phyloP scores from a whole-genome alignment of 176 grass and related monocot genomes.

The Juncus inflexus region DNA sequence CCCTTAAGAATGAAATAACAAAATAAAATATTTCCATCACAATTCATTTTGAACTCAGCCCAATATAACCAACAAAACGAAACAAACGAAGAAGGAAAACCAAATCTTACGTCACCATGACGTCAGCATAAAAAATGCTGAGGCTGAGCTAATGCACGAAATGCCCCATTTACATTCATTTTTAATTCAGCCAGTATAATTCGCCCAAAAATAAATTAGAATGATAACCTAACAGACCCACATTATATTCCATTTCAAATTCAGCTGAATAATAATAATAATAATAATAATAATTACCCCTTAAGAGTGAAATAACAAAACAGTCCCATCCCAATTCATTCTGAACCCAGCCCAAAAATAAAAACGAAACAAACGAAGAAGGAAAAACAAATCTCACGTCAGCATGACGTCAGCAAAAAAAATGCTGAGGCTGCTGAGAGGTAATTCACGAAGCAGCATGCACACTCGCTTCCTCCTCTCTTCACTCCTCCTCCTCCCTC shows the following conservation, averaged over 20 bases:
- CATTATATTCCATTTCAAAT: too few species aligned
- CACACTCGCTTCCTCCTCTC: constrained; percentile 14
- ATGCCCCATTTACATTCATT: too few species aligned
- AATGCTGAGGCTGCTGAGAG: constrained; percentile 18
- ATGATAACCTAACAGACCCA: too few species aligned
- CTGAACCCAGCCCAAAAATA: not conserved
- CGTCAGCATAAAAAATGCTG: constrained; percentile 11
- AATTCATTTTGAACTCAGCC: not conserved
- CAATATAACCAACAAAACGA: too few species aligned
- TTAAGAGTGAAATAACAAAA: too few species aligned
- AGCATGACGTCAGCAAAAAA: not conserved
- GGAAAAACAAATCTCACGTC: not conserved
- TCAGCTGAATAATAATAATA: too few species aligned
- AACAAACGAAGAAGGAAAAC: too few species aligned
- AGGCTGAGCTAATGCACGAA: too few species aligned
- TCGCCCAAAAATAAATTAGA: constrained; percentile 2
- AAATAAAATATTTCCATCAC: not conserved
- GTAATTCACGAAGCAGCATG: not conserved
- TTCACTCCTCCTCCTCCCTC: constrained; percentile 6
- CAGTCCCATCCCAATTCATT: not conserved
- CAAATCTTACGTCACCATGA: not conserved
- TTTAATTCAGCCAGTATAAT: too few species aligned
- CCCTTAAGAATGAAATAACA: too few species aligned
- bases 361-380: too few species aligned
- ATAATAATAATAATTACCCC: too few species aligned